These are phyloP conservation scores for Candida koratica DNA, from an alignment of 805 yeast species.

Conservation along the genomic window DNA sequence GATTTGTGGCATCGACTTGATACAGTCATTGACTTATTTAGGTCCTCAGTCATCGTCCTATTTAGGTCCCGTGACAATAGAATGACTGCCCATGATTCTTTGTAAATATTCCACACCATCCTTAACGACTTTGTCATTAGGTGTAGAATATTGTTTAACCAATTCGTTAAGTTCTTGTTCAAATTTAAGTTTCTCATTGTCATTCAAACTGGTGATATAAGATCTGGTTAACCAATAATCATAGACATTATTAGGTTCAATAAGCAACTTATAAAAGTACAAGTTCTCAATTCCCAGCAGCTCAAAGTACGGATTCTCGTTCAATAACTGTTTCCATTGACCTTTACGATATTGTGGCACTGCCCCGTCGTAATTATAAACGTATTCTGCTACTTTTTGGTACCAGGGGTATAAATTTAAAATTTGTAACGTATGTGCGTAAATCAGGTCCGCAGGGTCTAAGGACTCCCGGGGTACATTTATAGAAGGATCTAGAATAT, in stretches of 20 bases:
- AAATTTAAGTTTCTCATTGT: slow-evolving; percentile 30
- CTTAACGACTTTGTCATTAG: slow-evolving; percentile 12
- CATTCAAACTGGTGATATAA: slow-evolving; percentile 46
- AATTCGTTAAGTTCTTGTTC: slow-evolving; percentile 28
- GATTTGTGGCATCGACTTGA: too few species aligned
- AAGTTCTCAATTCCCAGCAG: slow-evolving; percentile 31
- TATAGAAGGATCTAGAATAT: slow-evolving; percentile 11
- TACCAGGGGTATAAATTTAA: slow-evolving; percentile 26
- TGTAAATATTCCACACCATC: slow-evolving; percentile 17
- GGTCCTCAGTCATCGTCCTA: too few species aligned
- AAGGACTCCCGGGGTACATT: not conserved
- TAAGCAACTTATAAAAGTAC: slow-evolving; percentile 24
- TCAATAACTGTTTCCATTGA: slow-evolving; percentile 43
- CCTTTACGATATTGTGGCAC: slow-evolving; percentile 58
- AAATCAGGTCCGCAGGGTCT: slow-evolving; percentile 10
- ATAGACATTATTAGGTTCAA: slow-evolving; percentile 37
- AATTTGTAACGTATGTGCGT: slow-evolving; percentile 1
- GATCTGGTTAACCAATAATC: slow-evolving; percentile 53
- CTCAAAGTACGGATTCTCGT: slow-evolving; percentile 29
- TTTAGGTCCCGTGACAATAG: slow-evolving; percentile 15
- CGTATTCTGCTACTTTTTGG: slow-evolving; percentile 26
- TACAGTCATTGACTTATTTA: too few species aligned
- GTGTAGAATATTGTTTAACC: slow-evolving; percentile 19
- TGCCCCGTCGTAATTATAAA: slow-evolving; percentile 33
- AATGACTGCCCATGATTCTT: slow-evolving; percentile 25